These are phyloP conservation scores for Tulasnella sp. DNA, from an alignment of 768 basidiomycete genomes.

Conservation along the genomic window DNA sequence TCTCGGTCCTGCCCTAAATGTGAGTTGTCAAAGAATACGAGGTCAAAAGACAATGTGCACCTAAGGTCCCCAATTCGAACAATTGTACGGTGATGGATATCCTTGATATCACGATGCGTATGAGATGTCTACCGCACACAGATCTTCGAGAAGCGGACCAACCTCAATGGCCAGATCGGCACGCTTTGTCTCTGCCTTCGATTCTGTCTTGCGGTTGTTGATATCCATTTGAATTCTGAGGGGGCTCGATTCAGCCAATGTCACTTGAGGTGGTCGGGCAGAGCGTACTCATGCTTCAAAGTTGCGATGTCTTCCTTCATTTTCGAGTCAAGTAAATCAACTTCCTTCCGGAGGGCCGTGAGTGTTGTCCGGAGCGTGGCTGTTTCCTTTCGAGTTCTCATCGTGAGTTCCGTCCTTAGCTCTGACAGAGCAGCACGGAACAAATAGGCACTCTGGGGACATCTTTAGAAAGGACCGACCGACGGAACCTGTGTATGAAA, in stretches of 20 bases:
- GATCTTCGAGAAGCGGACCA: slow-evolving; percentile 18
- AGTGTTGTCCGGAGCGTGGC: slow-evolving; percentile 68
- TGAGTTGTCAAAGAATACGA: not conserved
- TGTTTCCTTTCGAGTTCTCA: slow-evolving; percentile 72
- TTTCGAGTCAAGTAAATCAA: slow-evolving; percentile 72
- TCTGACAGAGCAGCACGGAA: slow-evolving; percentile 90
- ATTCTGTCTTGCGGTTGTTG: slow-evolving; percentile 85
- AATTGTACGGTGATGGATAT: slow-evolving; percentile 60
- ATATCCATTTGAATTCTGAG: slow-evolving; percentile 90
- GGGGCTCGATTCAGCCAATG: not conserved
- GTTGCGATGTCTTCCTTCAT: slow-evolving; percentile 87
- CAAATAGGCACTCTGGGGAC: slow-evolving; percentile 76
- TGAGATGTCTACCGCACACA: not conserved
- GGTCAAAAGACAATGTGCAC: not conserved
- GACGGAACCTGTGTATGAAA: slow-evolving; percentile 15
- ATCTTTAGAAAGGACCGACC: not conserved
- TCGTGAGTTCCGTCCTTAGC: slow-evolving; percentile 70
- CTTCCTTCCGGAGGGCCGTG: slow-evolving; percentile 68
- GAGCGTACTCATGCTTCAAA: slow-evolving; percentile 81
- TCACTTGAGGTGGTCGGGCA: slow-evolving; percentile 7
- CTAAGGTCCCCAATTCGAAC: slow-evolving; percentile 65
- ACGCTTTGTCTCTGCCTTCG: slow-evolving; percentile 67
- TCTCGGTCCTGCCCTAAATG: slow-evolving; percentile 34
- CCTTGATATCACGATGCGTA: slow-evolving; percentile 32
- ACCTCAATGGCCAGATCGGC: slow-evolving; percentile 81